These are phyloP conservation scores for Punica granatum DNA, from an alignment of 345 rosid genomes.

Conservation along the genomic window DNA sequence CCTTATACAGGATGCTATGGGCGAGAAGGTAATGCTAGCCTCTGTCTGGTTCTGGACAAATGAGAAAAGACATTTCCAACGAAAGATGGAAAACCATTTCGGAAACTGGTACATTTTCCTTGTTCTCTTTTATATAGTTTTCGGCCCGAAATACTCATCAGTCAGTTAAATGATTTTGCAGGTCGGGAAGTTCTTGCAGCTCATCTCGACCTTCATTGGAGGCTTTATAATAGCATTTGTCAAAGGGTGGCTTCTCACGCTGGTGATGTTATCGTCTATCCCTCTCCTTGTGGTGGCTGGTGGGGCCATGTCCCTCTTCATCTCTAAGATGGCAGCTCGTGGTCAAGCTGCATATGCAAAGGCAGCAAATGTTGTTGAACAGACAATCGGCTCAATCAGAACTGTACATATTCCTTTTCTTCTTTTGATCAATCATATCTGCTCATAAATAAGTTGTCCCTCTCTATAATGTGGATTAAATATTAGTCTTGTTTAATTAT, in stretches of 20 bases:
- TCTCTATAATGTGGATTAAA: neutral
- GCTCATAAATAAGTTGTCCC: neutral
- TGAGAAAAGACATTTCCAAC: neutral
- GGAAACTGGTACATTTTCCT: too few relatives aligned
- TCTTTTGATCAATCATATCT: neutral
- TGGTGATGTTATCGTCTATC: constrained; percentile 60
- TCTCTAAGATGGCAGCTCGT: constrained; percentile 52
- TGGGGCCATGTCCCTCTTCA: constrained; percentile 36
- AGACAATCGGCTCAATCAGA: constrained; percentile 73
- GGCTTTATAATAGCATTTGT: constrained; percentile 67
- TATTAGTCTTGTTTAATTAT: constrained; percentile 7
- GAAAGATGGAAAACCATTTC: neutral
- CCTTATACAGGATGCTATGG: constrained; percentile 93
- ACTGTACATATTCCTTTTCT: constrained; percentile 42
- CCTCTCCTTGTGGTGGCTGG: constrained; percentile 67
- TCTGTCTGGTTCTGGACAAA: neutral
- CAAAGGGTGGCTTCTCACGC: constrained; percentile 82
- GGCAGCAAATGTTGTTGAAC: constrained; percentile 68
- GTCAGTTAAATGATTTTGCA: constrained; percentile 12
- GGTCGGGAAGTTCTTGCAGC: constrained; percentile 87
- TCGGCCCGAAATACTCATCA: neutral
- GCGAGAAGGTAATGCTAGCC: constrained; percentile 60
- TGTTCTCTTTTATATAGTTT: neutral
- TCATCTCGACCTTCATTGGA: constrained; percentile 63
- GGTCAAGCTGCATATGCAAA: constrained; percentile 69